Conservation (phyloP, 208 protist species). For the Leishmania martiniquensis region DNA sequence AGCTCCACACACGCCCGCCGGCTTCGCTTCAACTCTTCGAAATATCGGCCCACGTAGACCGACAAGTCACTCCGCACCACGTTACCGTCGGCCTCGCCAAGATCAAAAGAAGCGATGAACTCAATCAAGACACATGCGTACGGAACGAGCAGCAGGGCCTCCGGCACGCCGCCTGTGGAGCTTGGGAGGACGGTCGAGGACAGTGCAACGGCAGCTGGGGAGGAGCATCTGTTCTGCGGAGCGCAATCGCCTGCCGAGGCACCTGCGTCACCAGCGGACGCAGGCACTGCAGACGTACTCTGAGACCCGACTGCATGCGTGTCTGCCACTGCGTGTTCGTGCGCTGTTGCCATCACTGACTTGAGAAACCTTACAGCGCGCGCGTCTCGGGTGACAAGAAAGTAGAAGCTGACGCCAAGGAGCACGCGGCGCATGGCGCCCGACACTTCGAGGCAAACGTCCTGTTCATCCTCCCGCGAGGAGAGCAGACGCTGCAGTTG, state of each 20-base stretch:
- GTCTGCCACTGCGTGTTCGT: not conserved
- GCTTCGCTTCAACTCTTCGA: constrained; percentile 16
- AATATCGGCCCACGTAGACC: constrained; percentile 5
- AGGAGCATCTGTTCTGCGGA: no score
- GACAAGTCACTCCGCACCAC: constrained; percentile 23
- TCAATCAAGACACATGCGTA: constrained; percentile 69
- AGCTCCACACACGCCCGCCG: constrained; percentile 21
- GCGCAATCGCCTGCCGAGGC: not conserved
- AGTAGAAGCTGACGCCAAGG: constrained; percentile 47
- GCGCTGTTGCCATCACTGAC: constrained; percentile 20
- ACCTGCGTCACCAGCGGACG: not conserved
- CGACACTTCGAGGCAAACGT: constrained; percentile 32
- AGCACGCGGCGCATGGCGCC: constrained; percentile 36
- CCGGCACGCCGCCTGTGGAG: constrained; percentile 2
- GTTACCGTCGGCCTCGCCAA: constrained; percentile 15
- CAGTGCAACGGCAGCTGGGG: not conserved
- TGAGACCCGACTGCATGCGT: not conserved
- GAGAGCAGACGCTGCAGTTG: constrained; percentile 23
- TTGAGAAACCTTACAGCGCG: constrained; percentile 32
- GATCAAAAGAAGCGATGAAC: constrained; percentile 49
- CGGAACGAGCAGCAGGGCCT: constrained; percentile 47
- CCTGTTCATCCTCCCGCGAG: constrained; percentile 15
- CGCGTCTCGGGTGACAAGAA: constrained; percentile 36
- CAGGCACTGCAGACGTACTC: not conserved
- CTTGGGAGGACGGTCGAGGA: constrained; percentile 7